A percentile compares a stretch with the other conserved stretches of the same genome.
phyloP scores from a whole-genome alignment of 176 grass and related monocot species.

The Rhynchospora pubera region DNA sequence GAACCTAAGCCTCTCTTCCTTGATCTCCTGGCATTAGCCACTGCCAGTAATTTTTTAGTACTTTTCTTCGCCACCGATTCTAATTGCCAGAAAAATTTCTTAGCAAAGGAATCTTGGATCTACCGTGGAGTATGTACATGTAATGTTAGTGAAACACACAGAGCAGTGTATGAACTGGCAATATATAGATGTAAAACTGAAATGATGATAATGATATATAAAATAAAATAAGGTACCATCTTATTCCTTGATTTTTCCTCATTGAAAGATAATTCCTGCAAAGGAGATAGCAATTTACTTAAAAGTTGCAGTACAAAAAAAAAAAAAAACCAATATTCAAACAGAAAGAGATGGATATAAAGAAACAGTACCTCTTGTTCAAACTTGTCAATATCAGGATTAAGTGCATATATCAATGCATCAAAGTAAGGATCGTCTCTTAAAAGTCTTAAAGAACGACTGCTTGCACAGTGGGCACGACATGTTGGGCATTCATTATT shows the following conservation, averaged over 20 bases:
- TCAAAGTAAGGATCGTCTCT: slow-evolving; percentile 80
- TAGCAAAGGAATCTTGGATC: slow-evolving; percentile 32
- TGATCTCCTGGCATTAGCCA: background rate
- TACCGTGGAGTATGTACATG: background rate
- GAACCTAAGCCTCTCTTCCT: too few species aligned
- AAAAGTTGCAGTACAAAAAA: background rate
- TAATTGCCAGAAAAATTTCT: slow-evolving; percentile 31
- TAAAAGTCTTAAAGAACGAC: too few species aligned
- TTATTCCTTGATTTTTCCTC: slow-evolving; percentile 57
- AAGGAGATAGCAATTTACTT: background rate
- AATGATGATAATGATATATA: background rate
- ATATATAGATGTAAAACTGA: background rate
- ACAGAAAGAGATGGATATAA: background rate
- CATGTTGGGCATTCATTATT: slow-evolving; percentile 81
- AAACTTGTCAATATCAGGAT: slow-evolving; percentile 73
- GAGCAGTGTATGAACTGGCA: background rate
- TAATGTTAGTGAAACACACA: background rate
- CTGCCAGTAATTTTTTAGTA: background rate
- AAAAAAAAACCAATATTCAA: background rate
- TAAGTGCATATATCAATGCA: slow-evolving; percentile 56
- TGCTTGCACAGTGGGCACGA: slow-evolving; percentile 70
- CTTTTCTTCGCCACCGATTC: slow-evolving; percentile 17
- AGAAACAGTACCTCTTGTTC: slow-evolving; percentile 52
- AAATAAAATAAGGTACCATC: too few species aligned
- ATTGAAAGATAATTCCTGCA: slow-evolving; percentile 67